Conservation (phyloP, 2,329 filamentous ascomycete species). For the Apiospora sp. region DNA sequence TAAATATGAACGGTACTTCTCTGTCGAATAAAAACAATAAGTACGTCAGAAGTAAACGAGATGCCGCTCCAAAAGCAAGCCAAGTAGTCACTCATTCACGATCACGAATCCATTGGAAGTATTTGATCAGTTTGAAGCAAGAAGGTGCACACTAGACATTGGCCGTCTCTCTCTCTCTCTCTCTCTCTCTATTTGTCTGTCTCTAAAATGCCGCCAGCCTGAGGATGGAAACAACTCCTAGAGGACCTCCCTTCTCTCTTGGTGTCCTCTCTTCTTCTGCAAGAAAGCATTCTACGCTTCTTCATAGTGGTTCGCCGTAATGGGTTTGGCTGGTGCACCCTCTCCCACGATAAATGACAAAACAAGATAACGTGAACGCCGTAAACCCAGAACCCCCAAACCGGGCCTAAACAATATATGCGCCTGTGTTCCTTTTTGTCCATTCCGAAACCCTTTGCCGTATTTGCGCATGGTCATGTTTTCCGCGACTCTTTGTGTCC, state of each 20-base stretch:
- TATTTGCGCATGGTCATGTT: slow-evolving; percentile 18
- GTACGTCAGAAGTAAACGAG: too few relatives aligned
- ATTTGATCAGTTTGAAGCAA: background rate
- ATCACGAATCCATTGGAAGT: background rate
- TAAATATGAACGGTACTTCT: too few relatives aligned
- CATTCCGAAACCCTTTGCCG: slow-evolving; percentile 21
- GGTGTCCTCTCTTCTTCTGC: background rate
- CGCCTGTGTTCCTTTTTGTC: slow-evolving; percentile 15
- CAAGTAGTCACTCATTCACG: background rate
- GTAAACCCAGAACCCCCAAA: slow-evolving; percentile 1
- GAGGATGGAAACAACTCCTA: background rate
- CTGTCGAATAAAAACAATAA: too few relatives aligned
- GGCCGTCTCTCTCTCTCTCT: slow-evolving; percentile 1
- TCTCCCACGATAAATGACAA: background rate
- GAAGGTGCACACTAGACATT: slow-evolving; percentile 20
- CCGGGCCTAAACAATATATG: background rate
- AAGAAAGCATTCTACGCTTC: slow-evolving; percentile 19
- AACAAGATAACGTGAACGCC: background rate
- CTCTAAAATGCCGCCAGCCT: slow-evolving; percentile 17
- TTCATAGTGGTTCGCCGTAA: background rate
- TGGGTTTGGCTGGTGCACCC: background rate
- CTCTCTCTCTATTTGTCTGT: slow-evolving; percentile 21
- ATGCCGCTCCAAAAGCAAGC: too few relatives aligned
- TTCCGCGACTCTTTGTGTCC: slow-evolving; percentile 18
- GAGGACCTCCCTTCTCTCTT: background rate